phyloP scores from a whole-genome alignment of 768 basidiomycete species.

The Boletus tylopilopsis region DNA sequence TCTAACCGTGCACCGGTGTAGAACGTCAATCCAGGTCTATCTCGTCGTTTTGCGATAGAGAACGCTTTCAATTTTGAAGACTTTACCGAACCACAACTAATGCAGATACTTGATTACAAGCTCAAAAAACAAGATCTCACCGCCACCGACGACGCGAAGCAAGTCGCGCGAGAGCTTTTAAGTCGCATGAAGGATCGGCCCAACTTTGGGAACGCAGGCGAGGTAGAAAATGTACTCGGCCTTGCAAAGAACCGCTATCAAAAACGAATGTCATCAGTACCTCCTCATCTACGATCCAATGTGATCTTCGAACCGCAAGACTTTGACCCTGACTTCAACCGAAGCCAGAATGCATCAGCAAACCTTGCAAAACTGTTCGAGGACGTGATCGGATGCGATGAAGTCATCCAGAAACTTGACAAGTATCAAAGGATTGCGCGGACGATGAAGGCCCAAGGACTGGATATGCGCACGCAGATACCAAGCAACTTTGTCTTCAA shows the following conservation, averaged over 20 bases:
- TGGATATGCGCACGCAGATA: conserved; percentile 47
- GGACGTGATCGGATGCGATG: conserved; percentile 59
- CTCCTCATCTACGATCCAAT: conserved; percentile 18
- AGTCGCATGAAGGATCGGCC: conserved; percentile 38
- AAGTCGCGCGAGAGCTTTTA: conserved; percentile 49
- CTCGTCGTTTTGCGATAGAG: conserved; percentile 65
- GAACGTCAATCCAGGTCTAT: conserved; percentile 69
- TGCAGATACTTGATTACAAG: conserved; percentile 51
- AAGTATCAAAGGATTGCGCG: conserved; percentile 50
- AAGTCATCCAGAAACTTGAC: conserved; percentile 46
- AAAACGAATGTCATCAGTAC: conserved; percentile 32
- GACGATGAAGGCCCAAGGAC: conserved; percentile 37
- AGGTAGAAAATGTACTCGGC: conserved; percentile 57
- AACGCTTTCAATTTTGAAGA: conserved; percentile 68
- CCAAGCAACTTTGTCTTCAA: conserved; percentile 70
- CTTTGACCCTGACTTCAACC: conserved; percentile 61
- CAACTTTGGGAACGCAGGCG: conserved; percentile 65
- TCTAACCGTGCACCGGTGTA: conserved; percentile 19
- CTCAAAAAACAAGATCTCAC: conserved; percentile 52
- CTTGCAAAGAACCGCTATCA: conserved; percentile 48
- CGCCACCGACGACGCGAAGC: conserved; percentile 55
- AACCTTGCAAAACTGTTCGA: conserved; percentile 58
- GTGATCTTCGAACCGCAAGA: conserved; percentile 43
- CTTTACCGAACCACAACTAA: conserved; percentile 52
- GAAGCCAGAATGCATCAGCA: conserved; percentile 40